Conservation (phyloP, 2,329 filamentous ascomycete species). For the Elsinoe australis region DNA sequence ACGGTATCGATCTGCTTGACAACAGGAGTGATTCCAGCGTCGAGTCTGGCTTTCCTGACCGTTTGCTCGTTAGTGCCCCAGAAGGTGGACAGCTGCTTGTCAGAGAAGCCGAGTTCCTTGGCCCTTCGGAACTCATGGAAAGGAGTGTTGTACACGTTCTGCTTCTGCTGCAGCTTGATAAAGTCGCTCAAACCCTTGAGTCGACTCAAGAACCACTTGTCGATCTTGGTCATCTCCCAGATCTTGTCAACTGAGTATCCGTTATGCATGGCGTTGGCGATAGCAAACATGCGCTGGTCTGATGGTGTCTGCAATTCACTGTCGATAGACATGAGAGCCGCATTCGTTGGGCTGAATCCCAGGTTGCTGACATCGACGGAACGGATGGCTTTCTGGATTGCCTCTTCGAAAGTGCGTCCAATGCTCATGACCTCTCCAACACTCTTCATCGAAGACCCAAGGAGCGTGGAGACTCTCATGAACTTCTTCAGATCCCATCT, state of each 20-base stretch:
- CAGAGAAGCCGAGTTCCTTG: conserved; percentile 90
- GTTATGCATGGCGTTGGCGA: conserved; percentile 92
- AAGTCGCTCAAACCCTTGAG: conserved; percentile 89
- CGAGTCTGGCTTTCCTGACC: conserved; percentile 73
- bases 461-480: conserved; percentile 86
- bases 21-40: conserved; percentile 75
- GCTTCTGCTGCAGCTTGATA: conserved; percentile 65
- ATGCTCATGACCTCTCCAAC: conserved; percentile 99
- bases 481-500: conserved; percentile 99
- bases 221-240: conserved; percentile 96
- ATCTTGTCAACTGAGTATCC: conserved; percentile 95
- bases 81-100: conserved; percentile 88
- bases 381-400: conserved; percentile 95
- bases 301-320: conserved; percentile 94
- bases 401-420: conserved; percentile 92
- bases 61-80: conserved; percentile 91
- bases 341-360: conserved; percentile 82
- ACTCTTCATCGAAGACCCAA: conserved; percentile 99
- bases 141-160: conserved; percentile 58
- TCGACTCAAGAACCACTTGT: conserved; percentile 95
- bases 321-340: conserved; percentile 90
- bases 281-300: conserved; percentile 92
- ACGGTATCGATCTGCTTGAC: conserved; percentile 99
- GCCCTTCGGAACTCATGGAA: conserved; percentile 66
- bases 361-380: conserved; percentile 92